Conservation (phyloP, 345 rosid genomes). For the Populus pruinosa region DNA sequence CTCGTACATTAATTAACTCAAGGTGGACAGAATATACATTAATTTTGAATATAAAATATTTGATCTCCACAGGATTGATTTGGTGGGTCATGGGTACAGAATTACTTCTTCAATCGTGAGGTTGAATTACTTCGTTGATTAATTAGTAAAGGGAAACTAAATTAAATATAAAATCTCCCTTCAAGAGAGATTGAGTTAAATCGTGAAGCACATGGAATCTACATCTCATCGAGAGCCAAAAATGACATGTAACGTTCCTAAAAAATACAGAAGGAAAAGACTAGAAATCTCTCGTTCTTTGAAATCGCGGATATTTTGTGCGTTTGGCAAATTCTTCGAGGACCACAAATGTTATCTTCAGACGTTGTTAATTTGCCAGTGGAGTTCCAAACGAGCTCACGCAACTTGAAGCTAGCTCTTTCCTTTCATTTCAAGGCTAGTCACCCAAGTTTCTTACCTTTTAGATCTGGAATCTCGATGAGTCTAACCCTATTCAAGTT, state of each 20-base stretch:
- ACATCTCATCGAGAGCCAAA: neutral
- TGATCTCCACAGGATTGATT: no score
- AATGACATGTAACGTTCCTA: neutral
- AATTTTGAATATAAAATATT: no score
- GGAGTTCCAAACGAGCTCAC: neutral
- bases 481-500: neutral
- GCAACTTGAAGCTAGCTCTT: neutral
- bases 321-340: neutral
- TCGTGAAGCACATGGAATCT: neutral
- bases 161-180: neutral
- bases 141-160: neutral
- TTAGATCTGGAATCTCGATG: neutral
- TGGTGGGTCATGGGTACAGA: no score
- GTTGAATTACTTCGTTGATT: no score
- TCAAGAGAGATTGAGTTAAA: neutral
- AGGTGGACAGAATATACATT: no score
- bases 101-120: no score
- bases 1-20: no score
- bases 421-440: neutral
- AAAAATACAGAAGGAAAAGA: neutral
- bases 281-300: neutral
- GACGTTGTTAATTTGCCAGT: slow-evolving; percentile 10
- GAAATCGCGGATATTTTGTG: no score
- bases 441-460: neutral
- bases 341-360: neutral